Conservation (phyloP, 78 protist species). For the Planoprotostelium fungivorum region DNA sequence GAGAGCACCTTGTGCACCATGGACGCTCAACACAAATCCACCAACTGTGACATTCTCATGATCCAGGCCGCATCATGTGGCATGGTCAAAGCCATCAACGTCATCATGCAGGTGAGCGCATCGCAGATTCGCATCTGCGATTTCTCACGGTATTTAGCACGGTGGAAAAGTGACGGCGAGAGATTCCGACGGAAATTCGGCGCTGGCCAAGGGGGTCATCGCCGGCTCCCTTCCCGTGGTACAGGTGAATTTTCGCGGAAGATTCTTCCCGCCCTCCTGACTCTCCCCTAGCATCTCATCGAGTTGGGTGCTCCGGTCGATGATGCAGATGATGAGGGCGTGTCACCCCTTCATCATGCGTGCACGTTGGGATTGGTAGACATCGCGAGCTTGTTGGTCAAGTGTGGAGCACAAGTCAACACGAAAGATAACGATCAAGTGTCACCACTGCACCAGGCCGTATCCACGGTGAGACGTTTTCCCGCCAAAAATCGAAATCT, state of each 20-base stretch:
- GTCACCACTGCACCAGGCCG: neutral
- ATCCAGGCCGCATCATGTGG: neutral
- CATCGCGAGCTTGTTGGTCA: conserved; percentile 21
- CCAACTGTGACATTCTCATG: neutral
- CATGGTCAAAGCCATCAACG: neutral
- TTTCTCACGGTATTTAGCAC: neutral
- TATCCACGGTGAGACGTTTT: neutral
- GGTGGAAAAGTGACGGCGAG: neutral
- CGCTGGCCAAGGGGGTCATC: neutral
- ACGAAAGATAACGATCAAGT: neutral
- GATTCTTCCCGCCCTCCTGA: neutral
- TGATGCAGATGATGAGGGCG: conserved; percentile 60
- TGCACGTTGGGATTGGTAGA: conserved; percentile 41
- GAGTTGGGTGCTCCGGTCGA: conserved; percentile 4
- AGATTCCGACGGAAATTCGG: neutral
- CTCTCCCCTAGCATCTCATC: neutral
- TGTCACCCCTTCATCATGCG: conserved; percentile 59
- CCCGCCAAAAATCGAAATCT: neutral
- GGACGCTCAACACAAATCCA: neutral
- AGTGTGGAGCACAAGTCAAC: conserved; percentile 46
- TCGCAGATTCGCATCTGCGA: neutral
- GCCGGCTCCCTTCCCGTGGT: neutral
- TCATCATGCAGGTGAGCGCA: neutral
- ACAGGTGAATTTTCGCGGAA: neutral
- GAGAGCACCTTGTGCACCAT: neutral